These are phyloP conservation scores for Penicillium sp. DNA, from an alignment of 2,329 filamentous ascomycete genomes.

Conservation along the genomic window DNA sequence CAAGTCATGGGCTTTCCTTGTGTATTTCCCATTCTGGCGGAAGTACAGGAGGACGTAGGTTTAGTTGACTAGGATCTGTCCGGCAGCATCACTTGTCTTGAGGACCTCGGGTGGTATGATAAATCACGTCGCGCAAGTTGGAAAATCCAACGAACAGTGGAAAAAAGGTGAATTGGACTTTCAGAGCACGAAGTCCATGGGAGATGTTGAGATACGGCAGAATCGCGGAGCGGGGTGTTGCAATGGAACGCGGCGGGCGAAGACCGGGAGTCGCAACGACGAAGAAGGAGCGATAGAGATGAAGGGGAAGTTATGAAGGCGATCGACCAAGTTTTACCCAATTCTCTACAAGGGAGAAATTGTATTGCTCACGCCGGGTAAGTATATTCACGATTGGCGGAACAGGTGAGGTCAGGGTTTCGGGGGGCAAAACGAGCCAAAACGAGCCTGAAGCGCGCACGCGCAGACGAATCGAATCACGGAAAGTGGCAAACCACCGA, in stretches of 20 bases:
- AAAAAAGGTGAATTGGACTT: conserved; percentile 1
- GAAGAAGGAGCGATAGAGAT: neutral
- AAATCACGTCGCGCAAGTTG: neutral
- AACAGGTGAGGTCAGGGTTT: conserved; percentile 11
- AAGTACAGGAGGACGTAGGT: conserved; percentile 13
- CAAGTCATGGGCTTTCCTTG: conserved; percentile 91
- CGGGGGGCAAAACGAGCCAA: conserved; percentile 11
- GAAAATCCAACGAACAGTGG: neutral
- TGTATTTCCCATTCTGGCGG: conserved; percentile 77
- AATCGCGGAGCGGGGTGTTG: conserved; percentile 18
- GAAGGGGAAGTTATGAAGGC: neutral
- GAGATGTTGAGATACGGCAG: conserved; percentile 12
- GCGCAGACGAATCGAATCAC: neutral
- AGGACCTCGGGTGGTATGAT: neutral
- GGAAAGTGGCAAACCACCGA: neutral
- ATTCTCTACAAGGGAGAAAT: neutral
- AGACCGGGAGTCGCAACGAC: neutral
- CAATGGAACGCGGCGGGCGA: conserved; percentile 13
- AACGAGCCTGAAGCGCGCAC: conserved; percentile 9
- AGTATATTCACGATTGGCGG: conserved; percentile 9
- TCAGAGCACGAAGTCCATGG: conserved; percentile 17
- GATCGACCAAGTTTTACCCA: neutral
- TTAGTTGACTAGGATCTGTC: conserved; percentile 19
- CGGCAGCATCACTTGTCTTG: conserved; percentile 25
- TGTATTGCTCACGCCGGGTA: neutral